Base-by-base conservation (phyloP, 2,329 filamentous ascomycete species). In the Monilinia vaccinii-corymbosi region DNA sequence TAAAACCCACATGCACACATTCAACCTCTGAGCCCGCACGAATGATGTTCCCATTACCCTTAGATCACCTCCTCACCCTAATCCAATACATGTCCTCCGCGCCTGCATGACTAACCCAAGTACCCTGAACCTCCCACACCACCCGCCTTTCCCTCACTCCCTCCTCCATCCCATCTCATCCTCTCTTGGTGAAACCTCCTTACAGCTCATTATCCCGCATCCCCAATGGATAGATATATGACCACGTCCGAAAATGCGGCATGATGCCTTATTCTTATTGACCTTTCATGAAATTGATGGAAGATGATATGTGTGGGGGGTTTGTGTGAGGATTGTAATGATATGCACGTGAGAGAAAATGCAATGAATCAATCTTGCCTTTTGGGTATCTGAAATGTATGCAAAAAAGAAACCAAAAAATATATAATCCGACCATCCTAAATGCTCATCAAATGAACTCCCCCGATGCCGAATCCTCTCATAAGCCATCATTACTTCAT, bases 261-360 rank as follows among this genome's bases (percentile, higher is more conserved):
- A 78, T 66, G 68, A 69, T 60, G 64, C 77, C 55, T 77, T 78
- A 63, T 71, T 46, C 6, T 77, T 78, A 63, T 71, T 46, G 6
- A 70, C 69, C 40, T 61, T 67, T 18, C 70, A 70, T 55, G 70
- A 66, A 25, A 77, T 75, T 40, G 74, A 78, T 60, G 74, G 74
- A 76, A 38, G 75, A 76, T 58, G 76, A 74, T 14, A 68, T 78
- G 14, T 77, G 75, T 73, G 70, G 13, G 75, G 2, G 75, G 75
- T 0, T 63, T 78, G 23, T 78, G 70, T 63, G 75, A 78, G 62
- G 75, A 75, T 8, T 74, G 75, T 53, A 70, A 74, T 40, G 75
- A 77, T 64, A 61, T 77, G 42, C 70, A 73, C 65, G 56, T 69
- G 32, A 5, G 8, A 34, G 32, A 32, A 31, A 31, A 31, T 31